Evolutionary conservation across 2,329 filamentous ascomycete species (phyloP), one percentile per base, ranked within the genome.

Genomic region (Magnaporthales sp.): DNA sequence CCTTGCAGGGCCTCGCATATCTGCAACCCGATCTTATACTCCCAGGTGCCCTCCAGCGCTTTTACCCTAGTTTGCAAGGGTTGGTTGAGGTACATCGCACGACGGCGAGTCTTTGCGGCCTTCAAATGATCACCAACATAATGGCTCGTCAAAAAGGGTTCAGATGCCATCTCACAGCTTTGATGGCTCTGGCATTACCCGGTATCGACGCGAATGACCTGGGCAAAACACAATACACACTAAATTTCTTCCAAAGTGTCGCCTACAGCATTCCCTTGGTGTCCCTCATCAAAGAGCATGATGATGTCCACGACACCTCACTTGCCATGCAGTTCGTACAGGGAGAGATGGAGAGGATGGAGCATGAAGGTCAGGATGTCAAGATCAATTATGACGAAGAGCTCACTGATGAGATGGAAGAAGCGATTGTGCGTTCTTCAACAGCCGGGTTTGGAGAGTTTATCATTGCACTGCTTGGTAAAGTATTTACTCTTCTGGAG

Each of bases 161-260:
- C 75, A 86, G 95, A 68, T 98, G 95, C 74, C 95, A 99, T 75
- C 89, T 99, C 69, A 99, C 95, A 1, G 94, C 94, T 0, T 81
- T 99, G 46, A 81, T 99, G n/a, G 95, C 94, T 5, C 83, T 99
- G 68, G 92, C 94, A 4, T 81, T 99, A 32, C 96, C 96, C 0
- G 96, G 95, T 26, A 96, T 99, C 67, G 96, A 99, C 78, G 93
- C 96, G 70, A 99, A 99, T 75, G 95, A 99, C 77, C 81, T 99
- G 29, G 93, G 95, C 75, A 99, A 99, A 82, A 98, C 95, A 0
- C 86, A 97, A 72, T 92, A 97, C 77, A 96, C 95, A 0, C 83
- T 99, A 67, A 92, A 93, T 71, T 97, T 97, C 75, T 95, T 99
- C 67, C 94, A 98, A 77, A 91, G 92, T 67, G 92, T 98, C 13